Percentiles rank a stretch among this genome's conserved stretches.
Evolutionary conservation across 495 filamentous ascomycete species (phyloP).

Genomic region (Penicillium verhagenii): DNA sequence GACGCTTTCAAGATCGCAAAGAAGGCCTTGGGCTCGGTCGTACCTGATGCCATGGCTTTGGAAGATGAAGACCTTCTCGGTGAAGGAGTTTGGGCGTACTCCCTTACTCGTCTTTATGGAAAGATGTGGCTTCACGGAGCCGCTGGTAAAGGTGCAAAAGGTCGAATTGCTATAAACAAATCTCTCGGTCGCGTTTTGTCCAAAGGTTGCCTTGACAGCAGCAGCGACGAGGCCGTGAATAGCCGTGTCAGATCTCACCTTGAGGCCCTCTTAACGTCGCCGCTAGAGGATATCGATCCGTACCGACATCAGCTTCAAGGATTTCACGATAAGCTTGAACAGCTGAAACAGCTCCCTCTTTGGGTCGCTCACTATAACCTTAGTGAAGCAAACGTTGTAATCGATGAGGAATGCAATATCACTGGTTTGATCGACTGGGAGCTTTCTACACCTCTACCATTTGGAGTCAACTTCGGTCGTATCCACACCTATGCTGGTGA

Average conservation of each 20-base stretch:
- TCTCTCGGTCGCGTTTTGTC: conserved; percentile 23
- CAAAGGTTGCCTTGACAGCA: conserved; percentile 21
- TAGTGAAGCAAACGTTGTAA: conserved; percentile 33
- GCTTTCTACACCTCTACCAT: conserved; percentile 32
- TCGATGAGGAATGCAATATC: conserved; percentile 30
- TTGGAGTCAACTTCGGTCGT: conserved; percentile 33
- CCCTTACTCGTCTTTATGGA: conserved; percentile 23
- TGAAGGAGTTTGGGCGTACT: conserved; percentile 28
- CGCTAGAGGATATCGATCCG: conserved; percentile 20
- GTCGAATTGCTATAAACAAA: conserved; percentile 20
- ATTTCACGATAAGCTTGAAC: conserved; percentile 23
- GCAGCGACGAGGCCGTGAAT: conserved; percentile 22
- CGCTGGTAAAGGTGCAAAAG: conserved; percentile 20
- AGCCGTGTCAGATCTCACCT: conserved; percentile 25
- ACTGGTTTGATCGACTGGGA: conserved; percentile 36
- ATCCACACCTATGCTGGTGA: conserved; percentile 32
- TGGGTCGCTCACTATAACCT: conserved; percentile 32
- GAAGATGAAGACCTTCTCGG: conserved; percentile 20
- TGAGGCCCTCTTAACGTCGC: conserved; percentile 24
- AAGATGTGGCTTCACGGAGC: conserved; percentile 25
- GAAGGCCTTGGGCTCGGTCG: conserved; percentile 21
- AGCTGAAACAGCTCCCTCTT: conserved; percentile 27
- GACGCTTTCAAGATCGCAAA: conserved; percentile 26
- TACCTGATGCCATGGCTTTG: conserved; percentile 24
- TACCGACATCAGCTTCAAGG: conserved; percentile 16